Evolutionary conservation across 2,329 filamentous ascomycete genomes (phyloP), one percentile per base, ranked within the genome.

Genomic region (Bipolaris gigantea): DNA sequence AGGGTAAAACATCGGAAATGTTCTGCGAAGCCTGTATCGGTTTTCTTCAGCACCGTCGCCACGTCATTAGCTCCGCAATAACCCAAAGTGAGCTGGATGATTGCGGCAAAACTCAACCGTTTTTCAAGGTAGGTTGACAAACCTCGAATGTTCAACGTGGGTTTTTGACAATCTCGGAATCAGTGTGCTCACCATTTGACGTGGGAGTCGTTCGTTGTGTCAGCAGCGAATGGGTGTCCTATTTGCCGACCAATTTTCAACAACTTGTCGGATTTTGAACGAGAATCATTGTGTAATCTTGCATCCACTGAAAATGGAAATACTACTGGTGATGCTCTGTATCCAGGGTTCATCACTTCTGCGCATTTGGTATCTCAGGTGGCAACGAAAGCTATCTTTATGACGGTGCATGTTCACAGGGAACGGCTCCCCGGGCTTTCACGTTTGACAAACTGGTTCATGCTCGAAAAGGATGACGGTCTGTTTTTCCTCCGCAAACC

Each of bases 1-100:
- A 41, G 8, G 34, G 13, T 13, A 2, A 30, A 21, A 34, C 5
- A 18, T 41, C 19, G 15, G 36, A 6, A 13, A 52, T 36, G 36
- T 27, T 47, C 13, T 52, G 49, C 21, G 42, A 52, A n/a, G 36
- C n/a, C 4, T 52, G 42, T 21, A 23, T 46, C 13, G 30, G 35
- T 9, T 11, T 52, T 4, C 27, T 41, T 4, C 40, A 39, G 16
- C 40, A 50, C n/a, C 40, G 16, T 19, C 33, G 11, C 6, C 18
- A 39, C n/a, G 0, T 44, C 13, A 11, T 39, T 9, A 16, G 10
- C 5, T 32, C 27, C 27, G 21, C 23, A 21, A 4, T 2, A 32
- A 32, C 6, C 9, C 13, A 3, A 21, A 5, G 19, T 23, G 7
- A 32, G 19, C 16, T 8, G 8, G 2, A 27, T 10, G 25, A 9